A percentile compares a stretch with the other conserved stretches of the same genome.
phyloP scores from a whole-genome alignment of 176 grass and related monocot species.

The Elymus sibiricus region DNA sequence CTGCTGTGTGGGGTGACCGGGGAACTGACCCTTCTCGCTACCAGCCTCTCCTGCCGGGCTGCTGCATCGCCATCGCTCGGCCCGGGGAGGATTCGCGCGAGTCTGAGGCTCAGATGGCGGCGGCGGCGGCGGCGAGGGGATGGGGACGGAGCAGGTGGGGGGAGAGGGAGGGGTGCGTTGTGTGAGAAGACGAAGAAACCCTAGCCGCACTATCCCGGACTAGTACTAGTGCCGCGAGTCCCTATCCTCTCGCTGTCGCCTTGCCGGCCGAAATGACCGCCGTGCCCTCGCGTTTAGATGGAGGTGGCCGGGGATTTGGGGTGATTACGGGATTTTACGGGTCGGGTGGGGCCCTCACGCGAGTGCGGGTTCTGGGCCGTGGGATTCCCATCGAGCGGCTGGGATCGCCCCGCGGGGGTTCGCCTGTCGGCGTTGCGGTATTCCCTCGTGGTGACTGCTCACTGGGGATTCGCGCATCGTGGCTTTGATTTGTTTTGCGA shows the following conservation, averaged over 20 bases:
- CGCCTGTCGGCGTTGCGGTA: neutral
- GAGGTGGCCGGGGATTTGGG: neutral
- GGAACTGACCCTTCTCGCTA: constrained; percentile 38
- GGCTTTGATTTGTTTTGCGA: too few species aligned
- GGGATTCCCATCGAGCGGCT: neutral
- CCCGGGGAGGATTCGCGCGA: neutral
- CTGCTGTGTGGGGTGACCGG: constrained; percentile 19
- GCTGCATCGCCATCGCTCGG: constrained; percentile 42
- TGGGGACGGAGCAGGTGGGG: neutral
- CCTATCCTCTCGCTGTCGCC: constrained; percentile 9
- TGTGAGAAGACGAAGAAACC: constrained; percentile 47
- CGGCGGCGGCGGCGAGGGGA: constrained; percentile 10
- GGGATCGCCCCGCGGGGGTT: neutral
- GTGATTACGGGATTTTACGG: constrained; percentile 10
- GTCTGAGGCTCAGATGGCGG: neutral
- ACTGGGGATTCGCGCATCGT: too few species aligned
- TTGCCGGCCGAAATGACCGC: neutral
- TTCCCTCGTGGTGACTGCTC: neutral
- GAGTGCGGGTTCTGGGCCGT: neutral
- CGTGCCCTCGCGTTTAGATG: neutral
- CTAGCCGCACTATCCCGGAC: constrained; percentile 52
- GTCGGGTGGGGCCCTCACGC: neutral
- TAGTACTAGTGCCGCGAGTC: constrained; percentile 17
- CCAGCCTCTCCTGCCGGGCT: constrained; percentile 12
- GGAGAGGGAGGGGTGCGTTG: neutral